These are phyloP conservation scores for Erodium maritimum DNA, from an alignment of 345 rosid species.

Conservation along the genomic window DNA sequence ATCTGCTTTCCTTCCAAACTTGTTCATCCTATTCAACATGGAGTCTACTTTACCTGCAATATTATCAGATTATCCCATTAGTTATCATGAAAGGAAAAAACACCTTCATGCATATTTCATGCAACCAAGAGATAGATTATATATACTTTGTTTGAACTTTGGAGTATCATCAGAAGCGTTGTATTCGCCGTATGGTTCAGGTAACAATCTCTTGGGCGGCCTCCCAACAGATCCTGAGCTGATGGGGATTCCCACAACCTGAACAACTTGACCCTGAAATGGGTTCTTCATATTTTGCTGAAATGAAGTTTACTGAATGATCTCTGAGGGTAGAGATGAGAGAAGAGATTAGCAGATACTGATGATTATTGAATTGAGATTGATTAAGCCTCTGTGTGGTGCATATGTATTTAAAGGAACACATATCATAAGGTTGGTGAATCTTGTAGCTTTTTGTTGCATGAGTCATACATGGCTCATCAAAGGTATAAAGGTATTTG, in stretches of 20 bases:
- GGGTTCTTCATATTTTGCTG: not conserved
- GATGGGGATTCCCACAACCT: not conserved
- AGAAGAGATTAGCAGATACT: not conserved
- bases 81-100: no score
- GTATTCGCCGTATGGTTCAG: not conserved
- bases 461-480: not conserved
- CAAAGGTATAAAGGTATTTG: not conserved
- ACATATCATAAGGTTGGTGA: not conserved
- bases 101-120: no score
- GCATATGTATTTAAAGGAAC: not conserved
- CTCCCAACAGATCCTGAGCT: not conserved
- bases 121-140: no score
- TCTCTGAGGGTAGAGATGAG: no score
- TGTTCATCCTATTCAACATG: conserved; percentile 18
- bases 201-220: not conserved
- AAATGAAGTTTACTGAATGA: no score
- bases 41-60: conserved; percentile 16
- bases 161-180: not conserved
- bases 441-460: not conserved
- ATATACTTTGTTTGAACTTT: not conserved
- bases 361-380: not conserved
- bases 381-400: not conserved
- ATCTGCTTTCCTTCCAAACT: conserved; percentile 21
- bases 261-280: not conserved
- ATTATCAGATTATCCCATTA: no score